Percentiles rank a stretch among this genome's conserved stretches.
Conservation (phyloP, 305 asterid genomes). For the Striga hermonthica region DNA sequence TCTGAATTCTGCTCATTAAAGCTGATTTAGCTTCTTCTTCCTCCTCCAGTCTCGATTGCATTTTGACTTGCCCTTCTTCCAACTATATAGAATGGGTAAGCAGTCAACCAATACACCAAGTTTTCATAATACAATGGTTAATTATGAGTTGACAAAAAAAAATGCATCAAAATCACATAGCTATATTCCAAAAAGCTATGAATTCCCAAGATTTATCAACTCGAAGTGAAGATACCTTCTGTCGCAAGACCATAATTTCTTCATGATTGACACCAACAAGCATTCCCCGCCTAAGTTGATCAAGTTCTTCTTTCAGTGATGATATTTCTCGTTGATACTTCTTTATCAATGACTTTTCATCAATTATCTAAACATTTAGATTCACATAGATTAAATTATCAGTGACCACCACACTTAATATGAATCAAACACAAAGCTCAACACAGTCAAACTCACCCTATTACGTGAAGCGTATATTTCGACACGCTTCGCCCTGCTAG, state of each 20-base stretch:
- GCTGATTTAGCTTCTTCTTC: slow-evolving; percentile 8
- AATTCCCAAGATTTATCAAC: not conserved
- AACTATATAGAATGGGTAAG: not conserved
- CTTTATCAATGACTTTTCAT: slow-evolving; percentile 11
- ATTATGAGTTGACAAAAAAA: not conserved
- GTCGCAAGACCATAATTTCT: slow-evolving; percentile 1
- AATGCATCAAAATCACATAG: not conserved
- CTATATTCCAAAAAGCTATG: not conserved
- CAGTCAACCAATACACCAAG: not conserved
- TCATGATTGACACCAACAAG: slow-evolving; percentile 10
- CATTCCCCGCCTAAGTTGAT: slow-evolving; percentile 10
- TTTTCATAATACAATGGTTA: not conserved
- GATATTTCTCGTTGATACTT: slow-evolving; percentile 14
- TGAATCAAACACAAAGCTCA: not conserved
- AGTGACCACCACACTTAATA: not conserved
- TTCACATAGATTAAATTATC: not conserved
- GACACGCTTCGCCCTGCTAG: slow-evolving; percentile 6
- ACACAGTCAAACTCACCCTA: not conserved
- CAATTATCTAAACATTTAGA: slow-evolving; percentile 7
- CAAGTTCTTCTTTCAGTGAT: slow-evolving; percentile 13
- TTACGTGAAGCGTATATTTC: slow-evolving; percentile 6
- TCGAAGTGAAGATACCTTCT: not conserved
- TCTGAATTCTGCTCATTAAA: slow-evolving; percentile 8
- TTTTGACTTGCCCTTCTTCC: slow-evolving; percentile 14
- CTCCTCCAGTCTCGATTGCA: slow-evolving; percentile 16